Evolutionary conservation across 2,329 filamentous ascomycete genomes (phyloP), one percentile per base, ranked within the genome.

Genomic region (Trichoderma oligosporum): DNA sequence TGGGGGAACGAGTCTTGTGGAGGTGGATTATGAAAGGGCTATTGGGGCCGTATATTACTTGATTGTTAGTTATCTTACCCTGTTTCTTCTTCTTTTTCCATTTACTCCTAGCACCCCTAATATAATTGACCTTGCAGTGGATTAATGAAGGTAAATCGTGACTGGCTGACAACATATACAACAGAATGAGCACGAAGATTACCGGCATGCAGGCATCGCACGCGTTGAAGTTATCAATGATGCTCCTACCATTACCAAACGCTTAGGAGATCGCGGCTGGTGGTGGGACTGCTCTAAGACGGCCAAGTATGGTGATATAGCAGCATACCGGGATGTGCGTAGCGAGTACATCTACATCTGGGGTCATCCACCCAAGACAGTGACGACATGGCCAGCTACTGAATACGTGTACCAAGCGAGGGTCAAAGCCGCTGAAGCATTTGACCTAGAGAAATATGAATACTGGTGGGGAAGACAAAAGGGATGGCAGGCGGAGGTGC

Each of bases 381-480:
- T 65, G 9, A 63, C 61, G 0, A 66, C 66, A 4, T 69, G 64
- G 29, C 62, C 65, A 0, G 58, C 47, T 0, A 62, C 61, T 2
- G 52, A 58, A 4, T 74, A 74, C 44, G 65, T 71, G 9, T 75
- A 75, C 51, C 66, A 73, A 57, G 66, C 68, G 1, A 67, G 73
- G 4, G 73, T 76, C 2, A 64, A 63, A 18, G 69, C 70, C 1
- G 25, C 52, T 1, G 64, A 73, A 7, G 71, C 71, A 0, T 75
- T 75, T 27, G 67, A 75, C 7, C 57, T 74, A 6, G 47, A 36
- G 11, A 67, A 66, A 46, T 75, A 76, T 36, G 66, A 76, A 61
- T 76, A 76, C 56, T 75, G 70, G 69, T 76, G 72, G 72, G 73
- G 74, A 0, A 64, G 64, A 2, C 59, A 67, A 11, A 62, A 66